Conservation (phyloP, 345 rosid genomes). For the Rubroshorea leprosula region DNA sequence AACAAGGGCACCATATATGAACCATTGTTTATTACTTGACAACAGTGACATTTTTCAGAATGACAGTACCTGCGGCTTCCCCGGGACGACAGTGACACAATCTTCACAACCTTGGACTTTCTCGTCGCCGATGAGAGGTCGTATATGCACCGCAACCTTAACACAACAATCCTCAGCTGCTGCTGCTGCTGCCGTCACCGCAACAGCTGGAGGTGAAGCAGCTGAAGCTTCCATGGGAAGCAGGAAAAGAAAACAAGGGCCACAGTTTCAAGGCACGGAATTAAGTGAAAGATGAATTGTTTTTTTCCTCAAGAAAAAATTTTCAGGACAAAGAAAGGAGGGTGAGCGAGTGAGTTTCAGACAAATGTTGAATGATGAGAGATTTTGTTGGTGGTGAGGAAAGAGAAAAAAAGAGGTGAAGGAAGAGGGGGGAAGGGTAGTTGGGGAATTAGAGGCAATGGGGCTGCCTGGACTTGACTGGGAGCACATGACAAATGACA, state of each 20-base stretch:
- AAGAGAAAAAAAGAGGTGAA: too few species aligned
- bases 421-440: conserved; percentile 43
- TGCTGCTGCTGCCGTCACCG: background rate
- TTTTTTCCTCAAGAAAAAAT: conserved; percentile 7
- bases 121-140: conserved; percentile 96
- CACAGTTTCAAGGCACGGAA: conserved; percentile 11
- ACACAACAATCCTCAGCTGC: conserved; percentile 79
- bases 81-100: conserved; percentile 77
- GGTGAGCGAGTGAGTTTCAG: conserved; percentile 20
- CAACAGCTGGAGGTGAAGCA: conserved; percentile 12
- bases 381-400: background rate
- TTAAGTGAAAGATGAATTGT: conserved; percentile 12
- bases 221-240: conserved; percentile 40
- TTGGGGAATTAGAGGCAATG: conserved; percentile 30
- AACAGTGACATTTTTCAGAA: conserved; percentile 19
- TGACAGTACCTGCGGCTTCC: conserved; percentile 87
- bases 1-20: background rate
- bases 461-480: conserved; percentile 25
- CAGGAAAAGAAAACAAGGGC: conserved; percentile 14
- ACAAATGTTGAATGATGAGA: conserved; percentile 18
- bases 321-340: conserved; percentile 33
- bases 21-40: background rate
- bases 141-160: conserved; percentile 92
- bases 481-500: conserved; percentile 32
- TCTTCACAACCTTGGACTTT: conserved; percentile 88